Evolutionary conservation across 345 rosid species (phyloP).

Genomic region (Linum tenue): DNA sequence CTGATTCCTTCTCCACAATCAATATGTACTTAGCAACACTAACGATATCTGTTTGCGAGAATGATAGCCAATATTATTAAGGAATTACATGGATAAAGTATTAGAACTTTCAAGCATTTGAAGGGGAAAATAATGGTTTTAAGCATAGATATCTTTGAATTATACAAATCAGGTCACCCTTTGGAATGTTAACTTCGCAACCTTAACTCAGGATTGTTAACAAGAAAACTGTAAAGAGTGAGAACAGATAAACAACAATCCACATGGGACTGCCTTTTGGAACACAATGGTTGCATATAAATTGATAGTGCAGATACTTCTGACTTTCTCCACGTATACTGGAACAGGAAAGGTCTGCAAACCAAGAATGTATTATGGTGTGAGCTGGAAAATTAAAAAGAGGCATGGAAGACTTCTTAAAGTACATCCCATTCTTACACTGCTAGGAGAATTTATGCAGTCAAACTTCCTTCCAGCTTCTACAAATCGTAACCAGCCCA

Average conservation of each 20-base stretch:
- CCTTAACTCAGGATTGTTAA: background rate
- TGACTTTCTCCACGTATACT: slow-evolving; percentile 66
- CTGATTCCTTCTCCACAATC: slow-evolving; percentile 93
- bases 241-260: background rate
- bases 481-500: slow-evolving; percentile 80
- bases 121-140: background rate
- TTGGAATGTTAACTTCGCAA: background rate
- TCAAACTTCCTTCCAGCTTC: slow-evolving; percentile 68
- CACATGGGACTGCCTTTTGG: background rate
- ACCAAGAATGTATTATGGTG: slow-evolving; percentile 12
- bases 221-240: background rate
- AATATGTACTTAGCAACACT: slow-evolving; percentile 73
- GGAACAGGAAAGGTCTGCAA: slow-evolving; percentile 69
- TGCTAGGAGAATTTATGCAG: slow-evolving; percentile 55
- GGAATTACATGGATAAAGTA: background rate
- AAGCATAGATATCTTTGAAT: background rate
- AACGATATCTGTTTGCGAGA: slow-evolving; percentile 46
- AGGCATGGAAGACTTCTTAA: background rate
- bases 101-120: background rate
- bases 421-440: slow-evolving; percentile 37
- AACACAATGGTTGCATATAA: background rate
- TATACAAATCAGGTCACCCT: background rate
- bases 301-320: slow-evolving; percentile 34
- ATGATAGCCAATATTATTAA: slow-evolving; percentile 2
- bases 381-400: background rate